A percentile compares a stretch with the other conserved stretches of the same genome.
Evolutionary conservation across 495 filamentous ascomycete species (phyloP).

Genomic region (Daldinia vernicosa): DNA sequence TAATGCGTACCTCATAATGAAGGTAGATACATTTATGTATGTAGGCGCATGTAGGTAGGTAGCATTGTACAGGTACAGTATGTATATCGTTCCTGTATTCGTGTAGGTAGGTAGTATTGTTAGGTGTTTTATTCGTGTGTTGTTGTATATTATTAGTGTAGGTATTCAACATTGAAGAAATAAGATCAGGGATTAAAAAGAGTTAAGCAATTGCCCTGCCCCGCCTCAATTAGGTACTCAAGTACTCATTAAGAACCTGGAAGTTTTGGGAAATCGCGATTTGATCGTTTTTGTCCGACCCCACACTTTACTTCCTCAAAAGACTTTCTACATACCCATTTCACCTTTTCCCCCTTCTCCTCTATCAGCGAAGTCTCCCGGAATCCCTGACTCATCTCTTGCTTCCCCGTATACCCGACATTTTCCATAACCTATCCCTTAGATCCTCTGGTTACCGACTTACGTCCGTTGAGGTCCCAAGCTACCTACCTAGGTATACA

Average conservation of each 20-base stretch:
- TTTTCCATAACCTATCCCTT: conserved; percentile 10
- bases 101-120: no score
- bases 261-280: conserved; percentile 35
- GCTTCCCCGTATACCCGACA: conserved; percentile 21
- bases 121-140: no score
- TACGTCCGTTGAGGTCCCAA: conserved; percentile 2
- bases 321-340: conserved; percentile 13
- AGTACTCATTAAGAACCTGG: not conserved
- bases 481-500: no score
- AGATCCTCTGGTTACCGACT: not conserved
- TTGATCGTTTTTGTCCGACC: conserved; percentile 21
- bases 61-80: not conserved
- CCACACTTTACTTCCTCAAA: conserved; percentile 32
- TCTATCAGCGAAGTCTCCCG: not conserved
- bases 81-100: not conserved
- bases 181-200: conserved; percentile 27
- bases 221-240: not conserved
- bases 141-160: conserved; percentile 11
- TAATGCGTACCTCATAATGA: conserved; percentile 3
- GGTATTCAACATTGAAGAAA: conserved; percentile 4
- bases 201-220: conserved; percentile 25
- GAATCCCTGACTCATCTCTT: conserved; percentile 28
- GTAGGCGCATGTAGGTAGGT: conserved; percentile 2
- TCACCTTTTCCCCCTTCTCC: not conserved
- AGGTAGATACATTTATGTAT: not conserved